Evolutionary conservation across 306 rosid species (phyloP), one percentile per base, ranked within the genome.

Genomic region (Trifolium dubium): DNA sequence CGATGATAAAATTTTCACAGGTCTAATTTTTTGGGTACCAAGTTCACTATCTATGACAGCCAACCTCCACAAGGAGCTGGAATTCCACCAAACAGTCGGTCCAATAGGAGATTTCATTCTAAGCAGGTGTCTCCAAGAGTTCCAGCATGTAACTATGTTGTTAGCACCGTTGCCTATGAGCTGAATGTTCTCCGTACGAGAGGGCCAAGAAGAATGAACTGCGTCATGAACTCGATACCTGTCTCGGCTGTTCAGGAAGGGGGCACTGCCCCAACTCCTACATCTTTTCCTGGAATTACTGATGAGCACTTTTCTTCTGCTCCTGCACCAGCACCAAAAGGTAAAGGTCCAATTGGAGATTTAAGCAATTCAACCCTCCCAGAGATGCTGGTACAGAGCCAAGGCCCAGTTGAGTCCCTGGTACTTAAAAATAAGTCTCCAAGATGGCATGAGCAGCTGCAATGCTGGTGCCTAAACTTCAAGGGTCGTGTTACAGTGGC

Each of bases 391-490:
- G 62, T 41, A 14, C 50, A 30, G 35, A 19, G 51, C 74, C 86
- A 63, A 31, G 85, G 71, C 54, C 62, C 81, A 3, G 79, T 63
- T 60, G 90, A 88, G 49, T 79, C 90, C 5, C 82, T 91, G 69
- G 79, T 79, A 64, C 88, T 91, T 49, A 89, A 91, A 80, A 89
- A 87, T 80, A 91, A 91, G 87, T 84, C 90, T 79, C 97, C 97
- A 46, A 78, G 96, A 82, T 93, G 97, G 97, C 97, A 93, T 46
- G 98, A 93, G 76, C 94, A 91, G 77, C 83, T 92, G 46, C 97
- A 89, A 32, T 89, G 94, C 77, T 94, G 97, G 97, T 91, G 97
- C 88, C 84, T 94, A 56, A 89, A 89, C 70, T 94, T 94, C 85
- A 85, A 84, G 64, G 96, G 97, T 19, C 90, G 97, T 12, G 97